Base-by-base conservation (phyloP, 306 rosid genomes). In the Astragalus membranaceus region DNA sequence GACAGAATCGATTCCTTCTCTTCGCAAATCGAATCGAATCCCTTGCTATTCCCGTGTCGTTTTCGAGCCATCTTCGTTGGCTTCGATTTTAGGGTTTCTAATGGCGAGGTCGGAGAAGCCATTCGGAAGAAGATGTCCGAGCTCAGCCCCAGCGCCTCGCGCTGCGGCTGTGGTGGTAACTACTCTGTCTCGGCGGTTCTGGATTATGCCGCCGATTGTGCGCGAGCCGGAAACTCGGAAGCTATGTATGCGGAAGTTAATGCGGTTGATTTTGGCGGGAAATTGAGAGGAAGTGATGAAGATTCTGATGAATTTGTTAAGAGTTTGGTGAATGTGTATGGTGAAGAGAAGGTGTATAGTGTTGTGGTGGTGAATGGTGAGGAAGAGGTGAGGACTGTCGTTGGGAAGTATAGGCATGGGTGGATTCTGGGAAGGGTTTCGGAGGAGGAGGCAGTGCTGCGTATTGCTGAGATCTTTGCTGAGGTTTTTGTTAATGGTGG, bases 401-500 rank as follows among this genome's bases (percentile, higher is more conserved):
- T 88, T 32, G 99, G 99, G 63, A 94, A 91, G 85, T 82, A 88
- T 78, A 70, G 97, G 76, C 95, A 91, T 42, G 92, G 86, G 20
- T 95, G 99, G 97, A 69, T 89, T 63, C 46, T 70, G 1, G 97
- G 97, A 10, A 72, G 57, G 67, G 80, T 84, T 66, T 69, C 61
- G 16, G 88, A 80, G 82, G 84, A 63, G 9, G 97, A 79, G 43
- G 92, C 88, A 0, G 84, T 78, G 74, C 59, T 59, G 7, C 83
- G 84, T 73, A 85, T 58, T 32, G 92, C 96, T 10, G 99, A 91
- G 81, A 78, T 89, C 29, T 87, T 95, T 58, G 84, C 84, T n/a
- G 83, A 78, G 79, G 92, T 94, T 78, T 91, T 91, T 86, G 81
- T 85, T 78, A 86, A 91, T 77, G 99, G 97, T 73, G 95, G 96